These are phyloP conservation scores for Podaxis sp. DNA, from an alignment of 768 basidiomycete genomes.

Conservation along the genomic window DNA sequence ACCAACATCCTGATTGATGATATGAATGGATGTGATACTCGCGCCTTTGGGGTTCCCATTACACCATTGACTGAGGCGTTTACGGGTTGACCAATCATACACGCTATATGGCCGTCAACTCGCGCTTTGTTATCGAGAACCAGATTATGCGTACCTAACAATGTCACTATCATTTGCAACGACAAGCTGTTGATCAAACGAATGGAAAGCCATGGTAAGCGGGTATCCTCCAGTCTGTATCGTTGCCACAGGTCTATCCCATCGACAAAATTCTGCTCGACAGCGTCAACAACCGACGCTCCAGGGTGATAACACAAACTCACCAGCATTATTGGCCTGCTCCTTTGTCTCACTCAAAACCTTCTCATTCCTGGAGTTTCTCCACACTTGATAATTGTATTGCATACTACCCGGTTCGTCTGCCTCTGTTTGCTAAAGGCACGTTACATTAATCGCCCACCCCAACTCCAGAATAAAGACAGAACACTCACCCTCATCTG, in stretches of 20 bases:
- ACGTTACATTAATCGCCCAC: not conserved
- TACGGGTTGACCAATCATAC: conserved; percentile 90
- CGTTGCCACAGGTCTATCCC: conserved; percentile 74
- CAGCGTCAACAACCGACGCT: not conserved
- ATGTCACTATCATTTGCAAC: conserved; percentile 84
- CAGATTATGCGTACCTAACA: conserved; percentile 59
- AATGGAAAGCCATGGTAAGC: conserved; percentile 83
- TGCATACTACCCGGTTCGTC: conserved; percentile 94
- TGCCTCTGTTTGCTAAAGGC: conserved; percentile 79
- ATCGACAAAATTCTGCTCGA: conserved; percentile 53
- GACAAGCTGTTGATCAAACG: conserved; percentile 87
- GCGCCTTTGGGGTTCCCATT: conserved; percentile 86
- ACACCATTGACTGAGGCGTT: conserved; percentile 77
- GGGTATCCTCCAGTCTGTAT: conserved; percentile 62
- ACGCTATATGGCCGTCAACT: conserved; percentile 50
- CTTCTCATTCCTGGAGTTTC: conserved; percentile 86
- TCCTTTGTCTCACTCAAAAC: conserved; percentile 66
- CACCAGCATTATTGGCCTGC: conserved; percentile 77
- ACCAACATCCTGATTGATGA: conserved; percentile 95
- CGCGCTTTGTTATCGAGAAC: not conserved
- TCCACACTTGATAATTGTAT: conserved; percentile 96
- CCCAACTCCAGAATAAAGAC: not conserved
- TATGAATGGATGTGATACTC: conserved; percentile 82
- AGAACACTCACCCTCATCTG: conserved; percentile 85
- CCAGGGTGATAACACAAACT: conserved; percentile 23